These are phyloP conservation scores for Diaporthe ilicicola DNA, from an alignment of 2,329 filamentous ascomycete genomes.

Conservation along the genomic window DNA sequence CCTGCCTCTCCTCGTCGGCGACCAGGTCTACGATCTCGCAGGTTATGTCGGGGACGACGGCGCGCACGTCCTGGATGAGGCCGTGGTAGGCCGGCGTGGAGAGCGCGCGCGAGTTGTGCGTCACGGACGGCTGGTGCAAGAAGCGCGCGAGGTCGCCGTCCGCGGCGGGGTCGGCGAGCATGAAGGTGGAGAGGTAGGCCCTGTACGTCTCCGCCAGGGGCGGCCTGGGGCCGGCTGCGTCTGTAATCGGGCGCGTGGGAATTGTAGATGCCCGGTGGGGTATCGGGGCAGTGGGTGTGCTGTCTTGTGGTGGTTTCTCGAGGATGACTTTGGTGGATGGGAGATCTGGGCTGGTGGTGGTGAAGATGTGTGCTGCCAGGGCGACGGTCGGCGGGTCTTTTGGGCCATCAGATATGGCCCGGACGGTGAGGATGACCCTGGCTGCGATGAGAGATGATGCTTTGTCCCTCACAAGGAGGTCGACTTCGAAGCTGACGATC, in stretches of 20 bases:
- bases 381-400: background rate
- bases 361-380: conserved; percentile 3
- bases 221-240: background rate
- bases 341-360: background rate
- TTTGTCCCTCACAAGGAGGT: background rate
- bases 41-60: conserved; percentile 40
- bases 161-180: conserved; percentile 39
- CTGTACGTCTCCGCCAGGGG: conserved; percentile 38
- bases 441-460: background rate
- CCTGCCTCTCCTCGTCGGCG: conserved; percentile 43
- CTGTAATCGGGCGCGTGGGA: background rate
- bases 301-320: background rate
- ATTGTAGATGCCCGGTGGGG: background rate
- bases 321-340: background rate
- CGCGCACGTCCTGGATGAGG: conserved; percentile 42
- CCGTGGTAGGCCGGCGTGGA: conserved; percentile 39
- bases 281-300: background rate
- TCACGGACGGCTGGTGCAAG: conserved; percentile 40
- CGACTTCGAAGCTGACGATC: background rate
- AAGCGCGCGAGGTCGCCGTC: conserved; percentile 39
- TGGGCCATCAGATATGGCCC: background rate
- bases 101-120: conserved; percentile 42
- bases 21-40: conserved; percentile 41
- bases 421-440: conserved; percentile 22
- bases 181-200: conserved; percentile 44